These are phyloP conservation scores for Trypanosoma theileri DNA, from an alignment of 208 protist species.

Conservation along the genomic window DNA sequence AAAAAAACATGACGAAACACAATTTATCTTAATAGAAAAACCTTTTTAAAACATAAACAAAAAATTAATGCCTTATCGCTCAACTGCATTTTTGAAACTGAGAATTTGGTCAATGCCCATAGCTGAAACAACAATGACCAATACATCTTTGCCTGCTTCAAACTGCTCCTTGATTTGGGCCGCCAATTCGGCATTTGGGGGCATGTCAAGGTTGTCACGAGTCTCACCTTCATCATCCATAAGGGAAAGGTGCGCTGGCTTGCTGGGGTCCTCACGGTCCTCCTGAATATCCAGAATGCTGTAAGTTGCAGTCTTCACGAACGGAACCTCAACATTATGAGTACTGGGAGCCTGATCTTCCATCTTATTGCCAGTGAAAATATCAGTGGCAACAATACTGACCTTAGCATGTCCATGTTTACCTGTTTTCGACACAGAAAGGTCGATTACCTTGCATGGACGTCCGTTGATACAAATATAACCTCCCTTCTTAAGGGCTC, in stretches of 20 bases:
- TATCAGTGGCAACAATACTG: slow-evolving; percentile 96
- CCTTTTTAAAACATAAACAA: too few relatives aligned
- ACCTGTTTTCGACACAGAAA: slow-evolving; percentile 98
- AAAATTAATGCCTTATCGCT: slow-evolving; percentile 32
- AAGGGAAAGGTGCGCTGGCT: slow-evolving; percentile 79
- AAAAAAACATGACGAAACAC: too few relatives aligned
- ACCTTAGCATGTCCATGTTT: slow-evolving; percentile 99
- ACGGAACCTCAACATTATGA: slow-evolving; percentile 96
- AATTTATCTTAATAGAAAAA: too few relatives aligned
- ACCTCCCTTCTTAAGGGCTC: slow-evolving; percentile 89
- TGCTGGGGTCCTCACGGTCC: slow-evolving; percentile 80
- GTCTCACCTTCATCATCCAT: slow-evolving; percentile 93
- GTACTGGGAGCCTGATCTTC: slow-evolving; percentile 97
- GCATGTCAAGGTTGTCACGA: slow-evolving; percentile 95
- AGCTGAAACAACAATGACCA: slow-evolving; percentile 93
- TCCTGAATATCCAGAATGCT: slow-evolving; percentile 92
- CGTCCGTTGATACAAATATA: slow-evolving; percentile 88
- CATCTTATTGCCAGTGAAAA: slow-evolving; percentile 98
- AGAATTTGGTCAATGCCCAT: slow-evolving; percentile 96
- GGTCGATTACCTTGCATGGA: slow-evolving; percentile 98
- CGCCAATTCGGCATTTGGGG: slow-evolving; percentile 88
- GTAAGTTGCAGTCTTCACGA: slow-evolving; percentile 95
- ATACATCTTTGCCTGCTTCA: slow-evolving; percentile 92
- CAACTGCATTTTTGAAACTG: slow-evolving; percentile 90
- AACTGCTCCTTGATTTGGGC: slow-evolving; percentile 91